Percentiles rank a stretch among this genome's conserved stretches.
These are phyloP conservation scores for Barnettozyma siamensis DNA, from an alignment of 805 yeast species.

Conservation along the genomic window DNA sequence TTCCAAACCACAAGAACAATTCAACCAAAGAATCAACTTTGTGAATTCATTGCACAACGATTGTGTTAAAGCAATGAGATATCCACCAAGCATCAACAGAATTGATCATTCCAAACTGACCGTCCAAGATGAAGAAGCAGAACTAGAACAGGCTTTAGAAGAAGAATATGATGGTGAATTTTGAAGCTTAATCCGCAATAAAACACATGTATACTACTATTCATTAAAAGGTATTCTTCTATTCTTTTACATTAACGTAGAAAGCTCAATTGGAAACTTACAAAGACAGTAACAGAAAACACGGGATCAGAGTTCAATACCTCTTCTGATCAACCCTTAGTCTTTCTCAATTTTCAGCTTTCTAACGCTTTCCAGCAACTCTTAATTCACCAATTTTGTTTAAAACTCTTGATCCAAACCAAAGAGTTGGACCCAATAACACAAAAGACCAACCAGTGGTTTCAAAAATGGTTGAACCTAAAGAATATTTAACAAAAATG, in stretches of 20 bases:
- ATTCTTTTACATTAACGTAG: too few relatives aligned
- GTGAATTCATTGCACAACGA: conserved; percentile 89
- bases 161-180: conserved; percentile 24
- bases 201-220: too few relatives aligned
- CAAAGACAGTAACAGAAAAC: too few relatives aligned
- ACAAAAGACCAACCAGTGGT: conserved; percentile 17
- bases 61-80: conserved; percentile 91
- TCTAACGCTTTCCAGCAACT: conserved; percentile 24
- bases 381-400: conserved; percentile 24
- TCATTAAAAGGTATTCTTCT: too few relatives aligned
- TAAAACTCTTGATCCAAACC: conserved; percentile 25
- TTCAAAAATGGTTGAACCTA: conserved; percentile 21
- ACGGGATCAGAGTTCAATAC: too few relatives aligned
- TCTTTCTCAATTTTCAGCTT: too few relatives aligned
- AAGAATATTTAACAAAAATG: conserved; percentile 23
- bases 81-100: conserved; percentile 44
- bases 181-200: neutral
- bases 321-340: too few relatives aligned
- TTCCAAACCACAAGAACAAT: conserved; percentile 75
- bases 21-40: conserved; percentile 90
- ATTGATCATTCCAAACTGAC: conserved; percentile 7
- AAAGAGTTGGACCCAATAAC: conserved; percentile 22
- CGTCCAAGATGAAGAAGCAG: conserved; percentile 21
- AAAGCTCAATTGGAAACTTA: too few relatives aligned
- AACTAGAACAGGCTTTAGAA: conserved; percentile 21